A percentile compares a stretch with the other conserved stretches of the same genome.
Evolutionary conservation across 2,329 filamentous ascomycete species (phyloP).

Genomic region (Esteya vermicola): DNA sequence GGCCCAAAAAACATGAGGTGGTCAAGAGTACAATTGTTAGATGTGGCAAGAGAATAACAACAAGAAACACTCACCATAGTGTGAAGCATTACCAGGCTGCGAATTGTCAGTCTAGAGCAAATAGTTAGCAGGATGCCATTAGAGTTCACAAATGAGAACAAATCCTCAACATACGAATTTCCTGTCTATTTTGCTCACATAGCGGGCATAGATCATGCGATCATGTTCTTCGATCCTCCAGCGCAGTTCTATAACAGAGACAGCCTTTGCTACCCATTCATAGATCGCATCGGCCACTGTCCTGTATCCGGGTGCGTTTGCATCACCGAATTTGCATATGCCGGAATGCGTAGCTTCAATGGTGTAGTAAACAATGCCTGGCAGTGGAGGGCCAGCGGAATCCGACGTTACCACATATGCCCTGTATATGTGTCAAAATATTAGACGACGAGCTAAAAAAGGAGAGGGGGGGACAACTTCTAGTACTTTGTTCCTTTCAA

Average conservation of each 20-base stretch:
- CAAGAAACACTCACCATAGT: too few species aligned
- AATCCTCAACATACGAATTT: conserved; percentile 24
- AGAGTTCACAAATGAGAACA: background rate
- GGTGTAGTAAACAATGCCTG: conserved; percentile 59
- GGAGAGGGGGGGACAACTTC: conserved; percentile 4
- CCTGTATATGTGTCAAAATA: conserved; percentile 17
- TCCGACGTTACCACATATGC: conserved; percentile 53
- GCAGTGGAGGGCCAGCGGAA: conserved; percentile 55
- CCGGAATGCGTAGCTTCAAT: conserved; percentile 57
- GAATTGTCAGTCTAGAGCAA: too few species aligned
- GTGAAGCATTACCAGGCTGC: too few species aligned
- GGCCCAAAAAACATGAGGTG: too few species aligned
- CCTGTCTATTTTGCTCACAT: conserved; percentile 31
- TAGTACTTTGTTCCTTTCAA: conserved; percentile 46
- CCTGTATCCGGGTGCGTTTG: conserved; percentile 50
- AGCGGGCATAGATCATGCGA: conserved; percentile 24
- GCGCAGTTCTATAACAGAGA: conserved; percentile 35
- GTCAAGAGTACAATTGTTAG: too few species aligned
- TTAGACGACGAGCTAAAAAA: background rate
- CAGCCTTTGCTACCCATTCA: conserved; percentile 40
- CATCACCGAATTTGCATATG: conserved; percentile 59
- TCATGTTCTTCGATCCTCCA: conserved; percentile 49
- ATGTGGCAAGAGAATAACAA: too few species aligned
- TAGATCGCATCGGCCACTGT: conserved; percentile 33
- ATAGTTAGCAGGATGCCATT: too few species aligned